Base-by-base conservation (phyloP, 2,329 filamentous ascomycete genomes). In the Balansia obtecta region DNA sequence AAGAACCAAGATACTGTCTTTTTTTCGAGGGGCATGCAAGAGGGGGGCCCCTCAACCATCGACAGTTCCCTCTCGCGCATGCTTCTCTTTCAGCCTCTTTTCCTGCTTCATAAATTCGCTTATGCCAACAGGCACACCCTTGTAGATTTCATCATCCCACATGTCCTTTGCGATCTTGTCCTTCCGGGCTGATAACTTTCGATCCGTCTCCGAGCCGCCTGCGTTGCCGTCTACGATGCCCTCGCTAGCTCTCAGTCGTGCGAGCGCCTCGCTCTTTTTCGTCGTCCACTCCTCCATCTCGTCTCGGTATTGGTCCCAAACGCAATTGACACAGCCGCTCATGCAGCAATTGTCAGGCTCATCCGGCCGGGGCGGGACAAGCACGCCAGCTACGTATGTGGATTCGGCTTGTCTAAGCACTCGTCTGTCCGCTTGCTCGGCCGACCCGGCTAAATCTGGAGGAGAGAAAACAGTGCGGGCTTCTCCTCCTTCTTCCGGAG, bases 341-440 rank as follows among this genome's bases (percentile, higher is more conserved):
- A 98, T 98, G 69, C 93, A 98, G 75, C 93, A 98, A 63, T 98
- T 96, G 61, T 97, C 93, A 3, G 93, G 93, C 68, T 98, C 91
- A 45, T 81, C 76, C 1, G 93, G 93, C 45, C 79, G 79, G 0
- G 89, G 90, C 2, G 93, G 93, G 4, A 97, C 85, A 16, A 80
- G 68, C 1, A 97, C 77, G 3, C 90, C 91, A 1, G 86, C 89
- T 50, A 96, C 73, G 53, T 80, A 72, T 9, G 72, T 78, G 46
- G 81, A 81, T 54, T 77, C 73, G 13, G 75, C 70, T 12, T 79
- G 70, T 37, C 81, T 75, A 43, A 79, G 73, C 3, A 73, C 75
- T 6, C 80, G 67, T 40, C 80, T 76, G 53, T 80, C 77, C 54
- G 76, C 76, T 40, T 85, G 75, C 60, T 88, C 83, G 38, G 77